A percentile compares a stretch with the other conserved stretches of the same genome.
phyloP scores from a whole-genome alignment of 2,329 filamentous ascomycete species.

The Chlorencoelia australis region DNA sequence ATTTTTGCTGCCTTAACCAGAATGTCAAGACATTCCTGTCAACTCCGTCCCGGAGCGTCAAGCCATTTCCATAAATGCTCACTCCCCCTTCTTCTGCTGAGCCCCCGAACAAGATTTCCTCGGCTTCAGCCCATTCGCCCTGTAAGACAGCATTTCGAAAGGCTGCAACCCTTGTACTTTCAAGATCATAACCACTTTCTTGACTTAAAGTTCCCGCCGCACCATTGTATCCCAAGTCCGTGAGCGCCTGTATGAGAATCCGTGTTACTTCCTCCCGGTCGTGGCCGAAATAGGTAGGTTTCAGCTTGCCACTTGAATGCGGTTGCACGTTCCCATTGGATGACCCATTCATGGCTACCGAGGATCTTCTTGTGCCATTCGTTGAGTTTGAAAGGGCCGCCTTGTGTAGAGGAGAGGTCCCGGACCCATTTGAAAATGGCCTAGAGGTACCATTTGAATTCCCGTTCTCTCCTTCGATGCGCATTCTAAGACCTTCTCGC shows the following conservation, averaged over 20 bases:
- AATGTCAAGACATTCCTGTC: slow-evolving; percentile 77
- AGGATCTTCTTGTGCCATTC: slow-evolving; percentile 40
- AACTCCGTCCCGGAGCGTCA: slow-evolving; percentile 66
- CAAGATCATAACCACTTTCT: slow-evolving; percentile 81
- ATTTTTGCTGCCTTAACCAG: slow-evolving; percentile 86
- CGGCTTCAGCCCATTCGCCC: slow-evolving; percentile 79
- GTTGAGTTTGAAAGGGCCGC: slow-evolving; percentile 28
- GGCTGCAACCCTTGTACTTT: slow-evolving; percentile 75
- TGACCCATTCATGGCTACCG: slow-evolving; percentile 45
- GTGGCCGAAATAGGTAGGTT: slow-evolving; percentile 63
- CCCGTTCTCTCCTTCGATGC: slow-evolving; percentile 46
- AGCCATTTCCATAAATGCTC: slow-evolving; percentile 40
- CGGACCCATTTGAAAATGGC: slow-evolving; percentile 46
- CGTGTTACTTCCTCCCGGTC: slow-evolving; percentile 87
- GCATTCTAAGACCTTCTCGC: slow-evolving; percentile 49
- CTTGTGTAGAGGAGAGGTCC: slow-evolving; percentile 34
- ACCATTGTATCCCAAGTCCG: slow-evolving; percentile 74
- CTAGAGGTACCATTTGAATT: slow-evolving; percentile 44
- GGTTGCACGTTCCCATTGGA: slow-evolving; percentile 27
- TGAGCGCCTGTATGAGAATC: slow-evolving; percentile 81
- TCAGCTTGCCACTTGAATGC: slow-evolving; percentile 11
- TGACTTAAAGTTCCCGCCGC: slow-evolving; percentile 66
- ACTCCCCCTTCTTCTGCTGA: slow-evolving; percentile 34
- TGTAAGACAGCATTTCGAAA: slow-evolving; percentile 73
- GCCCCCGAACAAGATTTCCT: slow-evolving; percentile 60